Percentiles rank a stretch among this genome's conserved stretches.
phyloP scores from a whole-genome alignment of 257 asterid species.

The Prunella vulgaris region DNA sequence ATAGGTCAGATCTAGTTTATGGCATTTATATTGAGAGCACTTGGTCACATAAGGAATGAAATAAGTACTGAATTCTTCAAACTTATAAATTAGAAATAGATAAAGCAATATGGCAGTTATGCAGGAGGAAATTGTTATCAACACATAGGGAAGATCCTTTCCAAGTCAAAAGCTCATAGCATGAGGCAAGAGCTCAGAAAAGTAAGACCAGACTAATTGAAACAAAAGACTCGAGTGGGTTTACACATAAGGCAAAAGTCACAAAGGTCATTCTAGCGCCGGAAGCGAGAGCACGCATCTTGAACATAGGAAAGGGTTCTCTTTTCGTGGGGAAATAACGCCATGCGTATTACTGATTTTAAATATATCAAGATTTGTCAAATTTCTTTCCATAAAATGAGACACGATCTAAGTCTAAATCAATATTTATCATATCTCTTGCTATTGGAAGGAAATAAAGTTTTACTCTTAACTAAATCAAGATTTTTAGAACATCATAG shows the following conservation, averaged over 20 bases:
- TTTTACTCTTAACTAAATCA: background rate
- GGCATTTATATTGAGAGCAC: background rate
- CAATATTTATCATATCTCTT: background rate
- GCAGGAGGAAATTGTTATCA: background rate
- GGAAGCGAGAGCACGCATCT: background rate
- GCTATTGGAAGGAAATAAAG: background rate
- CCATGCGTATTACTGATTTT: background rate
- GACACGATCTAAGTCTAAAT: background rate
- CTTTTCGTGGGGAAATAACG: background rate
- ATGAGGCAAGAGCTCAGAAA: background rate
- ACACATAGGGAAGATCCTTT: background rate
- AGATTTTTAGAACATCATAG: background rate
- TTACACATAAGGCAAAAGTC: background rate
- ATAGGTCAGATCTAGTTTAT: background rate
- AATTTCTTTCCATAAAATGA: background rate
- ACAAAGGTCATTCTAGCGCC: background rate
- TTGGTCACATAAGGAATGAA: background rate
- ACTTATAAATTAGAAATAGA: background rate
- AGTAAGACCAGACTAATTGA: background rate
- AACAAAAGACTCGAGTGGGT: background rate
- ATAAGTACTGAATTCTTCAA: background rate
- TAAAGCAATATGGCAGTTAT: background rate
- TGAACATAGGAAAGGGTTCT: background rate
- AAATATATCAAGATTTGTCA: background rate
- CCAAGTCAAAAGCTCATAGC: background rate